Base-by-base conservation (phyloP, 805 yeast species). In the Deakozyma indianensis region DNA sequence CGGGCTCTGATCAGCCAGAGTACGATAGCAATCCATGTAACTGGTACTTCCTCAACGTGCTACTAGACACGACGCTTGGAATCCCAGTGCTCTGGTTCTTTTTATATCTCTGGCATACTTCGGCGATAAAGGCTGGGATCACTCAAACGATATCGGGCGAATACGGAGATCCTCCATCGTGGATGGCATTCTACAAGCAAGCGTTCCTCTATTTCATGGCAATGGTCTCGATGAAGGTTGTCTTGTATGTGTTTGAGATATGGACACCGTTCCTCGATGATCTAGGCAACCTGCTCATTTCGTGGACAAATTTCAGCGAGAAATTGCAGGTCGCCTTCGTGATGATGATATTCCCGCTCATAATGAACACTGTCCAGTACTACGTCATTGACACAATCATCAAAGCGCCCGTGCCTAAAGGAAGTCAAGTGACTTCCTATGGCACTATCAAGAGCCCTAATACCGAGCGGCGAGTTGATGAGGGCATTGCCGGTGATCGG, bases 11-110 rank as follows among this genome's bases (percentile, higher is more conserved):
- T 35, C 60, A 63, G 45, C 68, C 70, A 9, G 67, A 59, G 46
- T 50, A 61, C 22, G 59, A 63, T 29, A 75, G 72, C 43, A 80
- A 79, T 50, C 94, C 95, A 4, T 92, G 97, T 62, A 90, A 85
- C 53, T 92, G 96, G 92, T 90, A 92, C 65, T 90, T 90, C 57
- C 67, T 92, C 45, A 90, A 84, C 56, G 73, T 90, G 32, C 70
- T 90, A 23, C 74, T 90, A 58, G 98, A 90, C 61, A 88, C 97
- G 38, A 90, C 98, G 0, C 71, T 88, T 4, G 98, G 98, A 0
- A 90, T 90, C 2, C 94, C 94, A 4, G 74, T 90, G 2, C 64
- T 83, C 22, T 83, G 84, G 77, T 61, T 61, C 4, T 62, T 67
- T 22, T 68, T 88, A 23, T 54, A 52, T 52, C 51, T 53, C 45